phyloP scores from a whole-genome alignment of 148 eudicot genomes.

The Diospyros kaki region DNA sequence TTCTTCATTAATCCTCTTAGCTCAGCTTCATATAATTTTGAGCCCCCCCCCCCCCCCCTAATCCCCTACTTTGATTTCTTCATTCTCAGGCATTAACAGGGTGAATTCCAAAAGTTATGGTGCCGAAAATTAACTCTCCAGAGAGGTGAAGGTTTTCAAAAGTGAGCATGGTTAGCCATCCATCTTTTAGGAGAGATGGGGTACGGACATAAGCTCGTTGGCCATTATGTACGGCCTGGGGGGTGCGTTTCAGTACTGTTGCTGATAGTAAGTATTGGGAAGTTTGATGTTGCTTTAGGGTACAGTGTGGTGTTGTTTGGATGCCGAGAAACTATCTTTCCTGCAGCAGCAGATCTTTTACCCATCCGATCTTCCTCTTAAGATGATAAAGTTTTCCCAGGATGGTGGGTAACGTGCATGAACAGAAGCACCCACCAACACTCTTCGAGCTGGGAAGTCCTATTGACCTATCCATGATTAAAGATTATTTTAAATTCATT shows the following conservation, averaged over 20 bases:
- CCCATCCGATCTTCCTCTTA: neutral
- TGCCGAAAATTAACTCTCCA: too few species aligned
- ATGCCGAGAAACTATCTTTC: constrained; percentile 13
- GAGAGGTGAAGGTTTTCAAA: too few species aligned
- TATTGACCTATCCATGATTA: neutral
- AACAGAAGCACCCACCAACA: constrained; percentile 8
- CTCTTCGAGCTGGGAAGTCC: neutral
- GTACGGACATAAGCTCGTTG: neutral
- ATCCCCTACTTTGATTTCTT: too few species aligned
- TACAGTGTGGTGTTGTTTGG: neutral
- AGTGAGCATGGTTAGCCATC: too few species aligned
- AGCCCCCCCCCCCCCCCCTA: too few species aligned
- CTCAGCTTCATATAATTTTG: too few species aligned
- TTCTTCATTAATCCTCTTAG: too few species aligned
- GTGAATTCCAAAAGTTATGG: too few species aligned
- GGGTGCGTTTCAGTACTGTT: neutral
- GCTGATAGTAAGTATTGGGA: neutral
- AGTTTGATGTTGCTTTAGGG: constrained; percentile 16
- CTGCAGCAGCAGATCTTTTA: neutral
- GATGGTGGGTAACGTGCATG: constrained; percentile 3
- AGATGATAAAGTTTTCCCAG: neutral
- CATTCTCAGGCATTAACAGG: too few species aligned
- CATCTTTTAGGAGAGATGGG: too few species aligned
- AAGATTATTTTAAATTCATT: too few species aligned
- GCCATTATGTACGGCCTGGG: constrained; percentile 8